Percentiles rank a stretch among this genome's conserved stretches.
These are phyloP conservation scores for Salix viminalis DNA, from an alignment of 345 rosid species.

Conservation along the genomic window DNA sequence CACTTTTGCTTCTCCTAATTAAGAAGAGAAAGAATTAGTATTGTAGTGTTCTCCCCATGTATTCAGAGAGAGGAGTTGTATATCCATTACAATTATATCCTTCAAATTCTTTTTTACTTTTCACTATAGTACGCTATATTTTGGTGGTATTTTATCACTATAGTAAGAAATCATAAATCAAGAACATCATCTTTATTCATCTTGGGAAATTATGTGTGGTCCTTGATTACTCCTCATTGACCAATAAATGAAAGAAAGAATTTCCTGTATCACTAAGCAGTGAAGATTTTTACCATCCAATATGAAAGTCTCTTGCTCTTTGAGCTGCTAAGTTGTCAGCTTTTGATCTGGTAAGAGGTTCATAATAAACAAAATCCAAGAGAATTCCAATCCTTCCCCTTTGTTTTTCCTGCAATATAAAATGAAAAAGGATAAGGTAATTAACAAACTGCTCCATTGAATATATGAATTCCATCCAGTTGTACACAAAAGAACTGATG, in stretches of 20 bases:
- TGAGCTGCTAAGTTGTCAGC: constrained; percentile 89
- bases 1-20: no score
- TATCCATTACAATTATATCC: no score
- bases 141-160: not conserved
- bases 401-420: constrained; percentile 48
- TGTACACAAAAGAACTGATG: not conserved
- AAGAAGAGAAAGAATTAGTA: no score
- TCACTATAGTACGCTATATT: not conserved
- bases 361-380: constrained; percentile 92
- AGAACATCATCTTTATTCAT: not conserved
- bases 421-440: not conserved
- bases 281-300: constrained; percentile 65
- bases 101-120: not conserved
- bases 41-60: no score
- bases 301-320: constrained; percentile 90
- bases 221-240: not conserved
- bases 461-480: not conserved
- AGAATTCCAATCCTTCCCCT: constrained; percentile 90
- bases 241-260: not conserved
- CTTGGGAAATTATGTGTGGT: not conserved
- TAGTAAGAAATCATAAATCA: not conserved
- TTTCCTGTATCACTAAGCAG: not conserved
- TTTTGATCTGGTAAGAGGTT: constrained; percentile 83
- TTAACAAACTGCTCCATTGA: not conserved
- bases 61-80: no score